phyloP scores from a whole-genome alignment of 768 basidiomycete species.

The Lactifluus echinatus region DNA sequence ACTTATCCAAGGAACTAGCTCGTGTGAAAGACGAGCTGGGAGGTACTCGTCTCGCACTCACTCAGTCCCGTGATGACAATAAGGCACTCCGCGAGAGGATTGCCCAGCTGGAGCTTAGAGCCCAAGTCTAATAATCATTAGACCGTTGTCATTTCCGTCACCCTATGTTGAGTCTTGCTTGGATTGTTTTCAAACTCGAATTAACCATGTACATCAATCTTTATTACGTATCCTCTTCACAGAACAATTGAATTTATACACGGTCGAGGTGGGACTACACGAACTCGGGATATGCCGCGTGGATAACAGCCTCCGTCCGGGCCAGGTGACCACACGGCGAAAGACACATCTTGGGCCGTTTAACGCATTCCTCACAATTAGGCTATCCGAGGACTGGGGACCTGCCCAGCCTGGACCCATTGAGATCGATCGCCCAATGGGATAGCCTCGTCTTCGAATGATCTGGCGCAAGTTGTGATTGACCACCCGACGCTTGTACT shows the following conservation, averaged over 20 bases:
- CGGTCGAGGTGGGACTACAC: neutral
- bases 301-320: neutral
- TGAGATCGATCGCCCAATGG: conserved; percentile 42
- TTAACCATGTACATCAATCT: neutral
- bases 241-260: neutral
- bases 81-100: conserved; percentile 30
- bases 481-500: neutral
- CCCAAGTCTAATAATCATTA: neutral
- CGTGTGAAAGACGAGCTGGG: conserved; percentile 43
- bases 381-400: neutral
- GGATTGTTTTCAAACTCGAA: neutral
- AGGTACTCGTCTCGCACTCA: conserved; percentile 35
- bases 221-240: neutral
- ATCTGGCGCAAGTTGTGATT: conserved; percentile 1
- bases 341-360: neutral
- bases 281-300: neutral
- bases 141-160: neutral
- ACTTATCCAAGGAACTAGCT: conserved; percentile 39
- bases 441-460: conserved; percentile 45
- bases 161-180: neutral
- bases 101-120: conserved; percentile 1
- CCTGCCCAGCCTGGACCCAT: conserved; percentile 25
- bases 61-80: conserved; percentile 45
- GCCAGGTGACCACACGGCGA: neutral
- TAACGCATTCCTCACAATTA: neutral